Base-by-base conservation (phyloP, 2,329 filamentous ascomycete genomes). In the Hymenotorrendiella dingleyae region DNA sequence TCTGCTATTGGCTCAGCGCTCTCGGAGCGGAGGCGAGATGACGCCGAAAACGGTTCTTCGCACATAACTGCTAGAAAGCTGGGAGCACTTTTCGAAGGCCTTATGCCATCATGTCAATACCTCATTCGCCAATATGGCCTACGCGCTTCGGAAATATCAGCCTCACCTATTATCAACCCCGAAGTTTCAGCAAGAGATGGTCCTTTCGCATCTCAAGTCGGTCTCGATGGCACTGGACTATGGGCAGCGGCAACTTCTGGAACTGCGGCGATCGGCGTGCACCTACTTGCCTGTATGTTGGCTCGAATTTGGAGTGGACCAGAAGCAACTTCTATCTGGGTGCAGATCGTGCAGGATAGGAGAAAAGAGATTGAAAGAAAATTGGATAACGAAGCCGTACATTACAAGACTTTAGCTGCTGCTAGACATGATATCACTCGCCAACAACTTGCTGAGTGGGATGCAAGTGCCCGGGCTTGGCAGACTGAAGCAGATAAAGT, bases 21-120 rank as follows among this genome's bases (percentile, higher is more conserved):
- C 0, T 62, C 66, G 0, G 14, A 16, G 1, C 44, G 33, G 4
- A 49, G 67, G 5, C 49, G 54, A n/a, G 19, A 56, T 2, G 52
- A 60, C 1, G 67, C 67, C 0, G 69, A 71, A 48, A 36, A 49
- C 4, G 68, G 68, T 4, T 42, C 33, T 3, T 30, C 42, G 0
- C 67, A 71, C 42, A 46, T 48, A 4, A 64, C 61, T 0, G 67
- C 68, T 3, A 46, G 66, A 9, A 59, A 57, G 20, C 61, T 71
- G 0, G 67, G 61, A 1, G 59, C 60, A 0, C 50, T 72, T 0
- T 71, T 71, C 43, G 56, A 63, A 14, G 49, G 46, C 0, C 22
- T 62, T 0, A 38, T 61, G 3, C 65, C 65, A 2, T 7, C 49
- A 0, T 63, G 30, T 4, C 42, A 39, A 11, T 10, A 47, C 3